phyloP scores from a whole-genome alignment of 495 filamentous ascomycete species.

The Annulohypoxylon nitens region DNA sequence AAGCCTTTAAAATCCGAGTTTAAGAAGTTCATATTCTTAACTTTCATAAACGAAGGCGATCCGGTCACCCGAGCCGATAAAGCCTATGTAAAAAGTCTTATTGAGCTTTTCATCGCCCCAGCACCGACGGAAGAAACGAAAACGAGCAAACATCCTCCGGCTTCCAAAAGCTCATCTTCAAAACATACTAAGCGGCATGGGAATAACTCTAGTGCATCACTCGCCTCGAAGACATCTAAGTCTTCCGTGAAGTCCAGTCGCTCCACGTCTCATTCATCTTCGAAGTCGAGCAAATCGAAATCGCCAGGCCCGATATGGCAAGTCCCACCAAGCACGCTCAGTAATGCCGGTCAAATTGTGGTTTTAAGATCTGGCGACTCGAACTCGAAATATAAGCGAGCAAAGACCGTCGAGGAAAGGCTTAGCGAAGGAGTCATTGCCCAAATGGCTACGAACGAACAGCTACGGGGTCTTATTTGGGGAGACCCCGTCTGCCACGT shows the following conservation, averaged over 20 bases:
- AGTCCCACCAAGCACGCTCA: slow-evolving; percentile 71
- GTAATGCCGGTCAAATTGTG: slow-evolving; percentile 75
- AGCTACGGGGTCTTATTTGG: slow-evolving; percentile 76
- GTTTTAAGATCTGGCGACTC: slow-evolving; percentile 66
- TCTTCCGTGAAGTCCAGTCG: slow-evolving; percentile 28
- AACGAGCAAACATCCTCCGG: slow-evolving; percentile 23
- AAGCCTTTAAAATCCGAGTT: slow-evolving; percentile 64
- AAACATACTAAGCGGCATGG: slow-evolving; percentile 30
- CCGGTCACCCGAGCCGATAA: slow-evolving; percentile 82
- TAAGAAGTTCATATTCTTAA: slow-evolving; percentile 76
- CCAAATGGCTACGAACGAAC: slow-evolving; percentile 71
- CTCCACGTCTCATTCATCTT: slow-evolving; percentile 37
- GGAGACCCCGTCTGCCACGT: slow-evolving; percentile 83
- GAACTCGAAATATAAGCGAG: slow-evolving; percentile 49
- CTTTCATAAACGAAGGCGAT: slow-evolving; percentile 87
- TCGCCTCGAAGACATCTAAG: slow-evolving; percentile 50
- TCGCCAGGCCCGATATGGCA: slow-evolving; percentile 64
- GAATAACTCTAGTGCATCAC: slow-evolving; percentile 50
- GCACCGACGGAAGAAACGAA: slow-evolving; percentile 59
- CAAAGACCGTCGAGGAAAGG: slow-evolving; percentile 57
- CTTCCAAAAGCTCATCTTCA: slow-evolving; percentile 25
- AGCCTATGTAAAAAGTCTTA: slow-evolving; percentile 75
- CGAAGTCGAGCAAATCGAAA: slow-evolving; percentile 41
- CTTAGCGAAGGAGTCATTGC: slow-evolving; percentile 69
- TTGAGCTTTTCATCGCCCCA: slow-evolving; percentile 76